phyloP scores from a whole-genome alignment of 345 rosid species.

The Ceriops decandra region DNA sequence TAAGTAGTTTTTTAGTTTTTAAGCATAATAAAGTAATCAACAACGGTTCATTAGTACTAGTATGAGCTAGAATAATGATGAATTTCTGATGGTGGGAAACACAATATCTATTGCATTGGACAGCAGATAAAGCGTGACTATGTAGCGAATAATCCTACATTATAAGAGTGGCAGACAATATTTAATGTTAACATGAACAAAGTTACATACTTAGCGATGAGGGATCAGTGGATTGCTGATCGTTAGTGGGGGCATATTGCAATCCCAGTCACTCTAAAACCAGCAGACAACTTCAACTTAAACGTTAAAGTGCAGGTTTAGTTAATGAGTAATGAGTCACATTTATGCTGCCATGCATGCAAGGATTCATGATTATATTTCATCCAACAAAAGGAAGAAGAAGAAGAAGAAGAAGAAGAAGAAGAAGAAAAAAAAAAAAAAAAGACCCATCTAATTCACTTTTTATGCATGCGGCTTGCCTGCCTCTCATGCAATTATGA shows the following conservation, averaged over 20 bases:
- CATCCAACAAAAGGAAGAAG: no score
- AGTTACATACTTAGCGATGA: no score
- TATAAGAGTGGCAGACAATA: conserved; percentile 25
- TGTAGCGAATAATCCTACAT: neutral
- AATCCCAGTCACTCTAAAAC: neutral
- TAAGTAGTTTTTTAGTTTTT: no score
- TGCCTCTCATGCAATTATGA: conserved; percentile 30
- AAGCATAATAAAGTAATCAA: no score
- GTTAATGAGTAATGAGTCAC: conserved; percentile 1
- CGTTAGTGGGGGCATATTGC: neutral
- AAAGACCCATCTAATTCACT: neutral
- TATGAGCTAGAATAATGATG: no score
- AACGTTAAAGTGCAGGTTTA: neutral
- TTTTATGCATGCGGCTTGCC: conserved; percentile 41
- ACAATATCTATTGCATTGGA: neutral
- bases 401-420: neutral
- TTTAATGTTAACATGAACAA: conserved; percentile 8
- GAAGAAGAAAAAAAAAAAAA: neutral
- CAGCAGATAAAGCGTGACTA: no score
- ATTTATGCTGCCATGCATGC: conserved; percentile 25
- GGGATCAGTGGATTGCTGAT: no score
- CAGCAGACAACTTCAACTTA: neutral
- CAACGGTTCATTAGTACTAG: no score
- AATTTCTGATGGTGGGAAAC: neutral
- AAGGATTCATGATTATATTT: conserved; percentile 23